phyloP scores from a whole-genome alignment of 495 filamentous ascomycete genomes.

The Daldinia loculata region DNA sequence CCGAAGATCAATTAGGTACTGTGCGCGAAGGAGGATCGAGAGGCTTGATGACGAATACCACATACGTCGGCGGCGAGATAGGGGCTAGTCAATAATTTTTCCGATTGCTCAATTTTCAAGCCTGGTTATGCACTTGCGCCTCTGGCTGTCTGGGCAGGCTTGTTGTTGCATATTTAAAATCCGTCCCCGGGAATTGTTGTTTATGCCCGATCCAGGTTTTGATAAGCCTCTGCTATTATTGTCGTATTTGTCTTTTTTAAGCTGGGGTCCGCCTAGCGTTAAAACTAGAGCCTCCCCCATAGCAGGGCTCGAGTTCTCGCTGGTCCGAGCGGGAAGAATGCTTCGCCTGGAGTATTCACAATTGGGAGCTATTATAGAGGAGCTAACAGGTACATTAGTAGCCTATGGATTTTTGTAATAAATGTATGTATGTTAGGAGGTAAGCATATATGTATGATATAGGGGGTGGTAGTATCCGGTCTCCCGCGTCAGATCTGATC shows the following conservation, averaged over 20 bases:
- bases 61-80: conserved; percentile 8
- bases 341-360: conserved; percentile 9
- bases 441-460: conserved; percentile 9
- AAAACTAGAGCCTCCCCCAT: conserved; percentile 1
- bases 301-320: background rate
- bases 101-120: conserved; percentile 20
- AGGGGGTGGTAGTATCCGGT: conserved; percentile 35
- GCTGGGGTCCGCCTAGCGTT: background rate
- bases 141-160: background rate
- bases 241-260: background rate
- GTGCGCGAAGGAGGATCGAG: conserved; percentile 13
- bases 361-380: background rate
- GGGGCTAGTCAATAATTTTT: conserved; percentile 7
- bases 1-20: conserved; percentile 25
- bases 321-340: conserved; percentile 19
- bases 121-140: conserved; percentile 7
- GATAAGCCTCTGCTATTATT: background rate
- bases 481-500: conserved; percentile 41
- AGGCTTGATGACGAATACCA: conserved; percentile 27
- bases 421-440: conserved; percentile 7
- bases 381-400: background rate
- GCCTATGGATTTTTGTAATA: conserved; percentile 1
- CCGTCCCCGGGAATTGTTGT: background rate
- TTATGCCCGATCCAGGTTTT: background rate
- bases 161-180: conserved; percentile 8